phyloP scores from a whole-genome alignment of 1,139 yeast species.

The Blastobotrys buckinghamii region DNA sequence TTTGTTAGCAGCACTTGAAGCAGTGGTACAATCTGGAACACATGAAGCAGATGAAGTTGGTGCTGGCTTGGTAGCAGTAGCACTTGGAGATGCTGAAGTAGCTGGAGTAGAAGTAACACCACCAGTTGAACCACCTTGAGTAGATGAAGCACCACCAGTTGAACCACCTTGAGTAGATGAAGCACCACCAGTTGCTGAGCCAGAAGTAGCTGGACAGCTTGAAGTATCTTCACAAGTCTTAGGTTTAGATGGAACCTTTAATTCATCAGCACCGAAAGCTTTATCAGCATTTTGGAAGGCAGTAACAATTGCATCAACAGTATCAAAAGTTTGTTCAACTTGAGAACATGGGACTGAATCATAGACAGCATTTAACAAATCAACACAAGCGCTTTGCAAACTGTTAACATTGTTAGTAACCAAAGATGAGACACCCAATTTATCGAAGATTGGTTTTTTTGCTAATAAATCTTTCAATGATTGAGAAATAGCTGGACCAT shows the following conservation, averaged over 20 bases:
- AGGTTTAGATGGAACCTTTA: slow-evolving; percentile 2
- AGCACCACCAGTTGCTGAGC: neutral
- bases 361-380: slow-evolving; percentile 5
- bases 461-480: slow-evolving; percentile 2
- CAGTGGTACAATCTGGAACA: slow-evolving; percentile 6
- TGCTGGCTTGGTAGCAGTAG: slow-evolving; percentile 3
- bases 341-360: neutral
- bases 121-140: neutral
- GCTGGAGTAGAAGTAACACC: neutral
- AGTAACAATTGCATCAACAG: slow-evolving; percentile 2
- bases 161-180: neutral
- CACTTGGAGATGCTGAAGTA: neutral
- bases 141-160: neutral
- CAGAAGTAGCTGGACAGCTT: slow-evolving; percentile 1
- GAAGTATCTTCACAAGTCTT: slow-evolving; percentile 5
- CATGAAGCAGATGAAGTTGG: slow-evolving; percentile 3
- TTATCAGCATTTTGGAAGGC: slow-evolving; percentile 5
- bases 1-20: slow-evolving; percentile 2
- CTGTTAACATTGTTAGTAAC: slow-evolving; percentile 1
- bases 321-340: slow-evolving; percentile 8
- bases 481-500: neutral
- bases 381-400: slow-evolving; percentile 5
- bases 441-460: slow-evolving; percentile 2
- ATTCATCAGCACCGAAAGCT: slow-evolving; percentile 1
- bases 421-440: neutral